A percentile compares a stretch with the other conserved stretches of the same genome.
These are phyloP conservation scores for Tuber aestivum DNA, from an alignment of 495 filamentous ascomycete species.

Conservation along the genomic window DNA sequence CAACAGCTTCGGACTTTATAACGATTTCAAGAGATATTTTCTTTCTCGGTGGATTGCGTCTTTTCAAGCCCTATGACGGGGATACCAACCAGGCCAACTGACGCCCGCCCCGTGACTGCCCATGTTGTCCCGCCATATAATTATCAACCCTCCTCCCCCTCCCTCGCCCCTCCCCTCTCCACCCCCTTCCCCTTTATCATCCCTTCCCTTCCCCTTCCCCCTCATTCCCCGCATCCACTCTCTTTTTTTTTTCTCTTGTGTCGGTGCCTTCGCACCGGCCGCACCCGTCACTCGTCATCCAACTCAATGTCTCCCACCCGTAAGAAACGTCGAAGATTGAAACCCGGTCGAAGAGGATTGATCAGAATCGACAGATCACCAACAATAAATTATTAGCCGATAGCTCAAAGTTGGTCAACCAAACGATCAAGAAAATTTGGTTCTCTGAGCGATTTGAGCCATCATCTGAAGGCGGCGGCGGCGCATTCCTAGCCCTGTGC, in stretches of 20 bases:
- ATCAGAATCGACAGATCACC: neutral
- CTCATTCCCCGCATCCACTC: neutral
- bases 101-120: neutral
- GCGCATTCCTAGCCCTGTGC: neutral
- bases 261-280: slow-evolving; percentile 4
- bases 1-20: neutral
- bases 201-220: neutral
- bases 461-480: neutral
- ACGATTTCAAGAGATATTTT: neutral
- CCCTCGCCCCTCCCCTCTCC: neutral
- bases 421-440: slow-evolving; percentile 4
- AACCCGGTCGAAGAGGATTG: neutral
- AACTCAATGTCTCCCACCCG: neutral
- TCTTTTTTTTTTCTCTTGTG: neutral
- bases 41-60: neutral
- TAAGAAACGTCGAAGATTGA: slow-evolving; percentile 6
- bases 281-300: neutral
- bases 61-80: neutral
- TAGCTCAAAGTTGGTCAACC: neutral
- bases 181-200: neutral
- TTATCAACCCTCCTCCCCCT: neutral
- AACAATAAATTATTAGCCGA: neutral
- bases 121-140: neutral
- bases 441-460: neutral
- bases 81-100: neutral